Evolutionary conservation across 2,329 filamentous ascomycete species (phyloP).

Genomic region (Elsinoe ampelina): DNA sequence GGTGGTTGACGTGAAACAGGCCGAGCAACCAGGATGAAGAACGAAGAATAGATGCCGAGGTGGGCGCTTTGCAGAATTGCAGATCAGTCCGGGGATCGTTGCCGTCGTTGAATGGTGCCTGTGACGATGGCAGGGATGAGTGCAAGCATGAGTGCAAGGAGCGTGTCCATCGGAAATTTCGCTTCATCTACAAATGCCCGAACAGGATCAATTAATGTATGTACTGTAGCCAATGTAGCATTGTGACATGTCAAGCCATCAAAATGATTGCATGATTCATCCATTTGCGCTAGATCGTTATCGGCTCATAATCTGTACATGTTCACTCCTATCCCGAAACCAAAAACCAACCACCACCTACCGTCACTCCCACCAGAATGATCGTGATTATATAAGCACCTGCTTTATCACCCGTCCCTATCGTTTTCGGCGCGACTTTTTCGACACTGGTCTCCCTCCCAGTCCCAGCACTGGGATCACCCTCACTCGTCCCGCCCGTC

Average conservation of each 20-base stretch:
- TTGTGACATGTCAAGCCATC: too few relatives aligned
- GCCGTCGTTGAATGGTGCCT: background rate
- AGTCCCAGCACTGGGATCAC: constrained; percentile 13
- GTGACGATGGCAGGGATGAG: background rate
- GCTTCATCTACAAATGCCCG: background rate
- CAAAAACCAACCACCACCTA: background rate
- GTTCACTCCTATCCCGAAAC: background rate
- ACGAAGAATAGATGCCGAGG: background rate
- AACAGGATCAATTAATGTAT: background rate
- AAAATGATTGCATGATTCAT: too few relatives aligned
- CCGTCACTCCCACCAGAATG: background rate
- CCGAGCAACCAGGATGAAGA: background rate
- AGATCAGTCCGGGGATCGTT: background rate
- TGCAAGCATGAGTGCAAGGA: background rate
- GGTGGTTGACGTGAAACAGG: background rate
- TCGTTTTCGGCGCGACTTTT: constrained; percentile 20
- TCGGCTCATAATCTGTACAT: background rate
- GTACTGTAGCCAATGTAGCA: too few relatives aligned
- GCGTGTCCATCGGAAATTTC: background rate
- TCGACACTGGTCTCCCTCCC: background rate
- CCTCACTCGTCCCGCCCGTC: constrained; percentile 14
- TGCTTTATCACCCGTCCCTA: constrained; percentile 54
- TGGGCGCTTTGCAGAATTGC: background rate
- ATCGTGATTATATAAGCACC: constrained; percentile 58
- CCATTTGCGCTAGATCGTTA: background rate